phyloP scores from a whole-genome alignment of 352 stramenopile species.

The Pythium oligandrum region DNA sequence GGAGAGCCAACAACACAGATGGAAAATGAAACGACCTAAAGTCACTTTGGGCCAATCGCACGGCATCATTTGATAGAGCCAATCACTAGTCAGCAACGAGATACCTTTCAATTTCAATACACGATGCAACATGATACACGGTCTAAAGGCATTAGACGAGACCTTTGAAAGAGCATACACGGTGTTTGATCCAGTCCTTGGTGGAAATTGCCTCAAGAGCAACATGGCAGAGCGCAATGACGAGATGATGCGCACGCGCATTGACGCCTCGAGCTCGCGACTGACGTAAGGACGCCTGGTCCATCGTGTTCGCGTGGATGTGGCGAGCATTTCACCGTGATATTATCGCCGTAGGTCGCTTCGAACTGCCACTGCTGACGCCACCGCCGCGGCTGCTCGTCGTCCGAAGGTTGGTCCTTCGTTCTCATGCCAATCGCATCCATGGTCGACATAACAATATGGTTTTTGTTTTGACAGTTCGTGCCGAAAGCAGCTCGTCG shows the following conservation, averaged over 20 bases:
- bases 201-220: too few relatives aligned
- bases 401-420: constrained; percentile 41
- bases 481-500: constrained; percentile 69
- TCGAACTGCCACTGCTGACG: constrained; percentile 31
- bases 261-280: constrained; percentile 60
- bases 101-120: too few relatives aligned
- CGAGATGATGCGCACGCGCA: constrained; percentile 50
- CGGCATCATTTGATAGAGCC: too few relatives aligned
- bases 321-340: too few relatives aligned
- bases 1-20: too few relatives aligned
- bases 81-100: too few relatives aligned
- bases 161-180: too few relatives aligned
- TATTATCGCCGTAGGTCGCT: constrained; percentile 35
- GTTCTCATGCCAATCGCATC: background rate
- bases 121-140: too few relatives aligned
- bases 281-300: constrained; percentile 42
- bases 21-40: too few relatives aligned
- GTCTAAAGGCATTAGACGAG: too few relatives aligned
- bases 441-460: background rate
- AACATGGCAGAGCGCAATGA: constrained; percentile 30
- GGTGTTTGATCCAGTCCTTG: constrained; percentile 11
- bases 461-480: constrained; percentile 29
- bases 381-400: constrained; percentile 28
- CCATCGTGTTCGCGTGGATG: too few relatives aligned
- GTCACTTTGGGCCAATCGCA: too few relatives aligned